Conservation (phyloP, 78 protist species). For the Polysphondylium violaceum region DNA sequence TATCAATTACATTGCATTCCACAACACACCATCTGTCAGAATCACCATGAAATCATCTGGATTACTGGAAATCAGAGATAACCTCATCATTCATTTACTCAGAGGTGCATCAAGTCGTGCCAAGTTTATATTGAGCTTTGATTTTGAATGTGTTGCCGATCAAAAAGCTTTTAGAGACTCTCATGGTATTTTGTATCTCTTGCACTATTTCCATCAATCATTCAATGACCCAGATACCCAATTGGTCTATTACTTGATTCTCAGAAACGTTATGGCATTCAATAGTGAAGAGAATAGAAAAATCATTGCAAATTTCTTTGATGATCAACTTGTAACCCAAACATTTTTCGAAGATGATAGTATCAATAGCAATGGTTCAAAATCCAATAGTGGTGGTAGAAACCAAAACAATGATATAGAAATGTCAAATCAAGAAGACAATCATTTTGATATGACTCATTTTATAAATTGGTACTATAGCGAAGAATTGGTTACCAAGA, state of each 20-base stretch:
- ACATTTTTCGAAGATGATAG: conserved; percentile 35
- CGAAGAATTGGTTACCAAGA: conserved; percentile 38
- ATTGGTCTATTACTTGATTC: conserved; percentile 8
- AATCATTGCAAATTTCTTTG: conserved; percentile 61
- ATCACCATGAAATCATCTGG: conserved; percentile 66
- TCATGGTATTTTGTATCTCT: conserved; percentile 48
- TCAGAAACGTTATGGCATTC: conserved; percentile 41
- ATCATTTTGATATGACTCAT: background rate
- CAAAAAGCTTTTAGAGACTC: conserved; percentile 71
- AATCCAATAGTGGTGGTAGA: background rate
- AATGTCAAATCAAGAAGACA: background rate
- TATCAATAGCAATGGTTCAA: background rate
- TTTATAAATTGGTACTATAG: conserved; percentile 51
- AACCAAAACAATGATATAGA: conserved; percentile 1
- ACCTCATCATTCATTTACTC: conserved; percentile 32
- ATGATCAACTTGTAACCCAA: conserved; percentile 34
- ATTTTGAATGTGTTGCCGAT: conserved; percentile 75
- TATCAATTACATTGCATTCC: conserved; percentile 48
- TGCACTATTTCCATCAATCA: conserved; percentile 40
- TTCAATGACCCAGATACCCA: conserved; percentile 8
- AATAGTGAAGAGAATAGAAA: conserved; percentile 72
- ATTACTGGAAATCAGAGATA: conserved; percentile 64
- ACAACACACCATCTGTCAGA: conserved; percentile 57
- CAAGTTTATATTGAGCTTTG: conserved; percentile 17
- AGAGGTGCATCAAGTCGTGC: conserved; percentile 19